Evolutionary conservation across 2,329 filamentous ascomycete genomes (phyloP).

Genomic region (Fusarium agapanthi): DNA sequence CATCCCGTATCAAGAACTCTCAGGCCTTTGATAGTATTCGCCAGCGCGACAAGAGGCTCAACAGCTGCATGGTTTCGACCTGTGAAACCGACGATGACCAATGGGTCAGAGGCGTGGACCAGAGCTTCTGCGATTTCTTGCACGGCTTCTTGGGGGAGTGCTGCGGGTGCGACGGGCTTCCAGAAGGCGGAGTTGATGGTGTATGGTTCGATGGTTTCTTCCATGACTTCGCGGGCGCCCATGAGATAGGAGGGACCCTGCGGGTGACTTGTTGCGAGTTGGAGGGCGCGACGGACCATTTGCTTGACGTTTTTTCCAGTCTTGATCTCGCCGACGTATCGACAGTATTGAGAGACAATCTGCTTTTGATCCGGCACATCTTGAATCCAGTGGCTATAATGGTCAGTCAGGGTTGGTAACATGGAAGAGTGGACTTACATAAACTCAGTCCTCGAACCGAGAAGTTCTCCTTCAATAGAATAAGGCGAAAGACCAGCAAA

Average conservation of each 20-base stretch:
- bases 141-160: background rate
- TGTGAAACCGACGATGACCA: slow-evolving; percentile 17
- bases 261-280: slow-evolving; percentile 37
- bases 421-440: background rate
- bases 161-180: background rate
- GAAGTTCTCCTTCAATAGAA: slow-evolving; percentile 48
- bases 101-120: background rate
- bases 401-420: accelerated
- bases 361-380: slow-evolving; percentile 25
- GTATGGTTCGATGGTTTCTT: slow-evolving; percentile 29
- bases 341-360: slow-evolving; percentile 19
- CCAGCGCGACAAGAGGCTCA: background rate
- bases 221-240: slow-evolving; percentile 39
- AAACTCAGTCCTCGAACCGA: slow-evolving; percentile 15
- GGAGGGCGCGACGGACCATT: slow-evolving; percentile 26
- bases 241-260: slow-evolving; percentile 41
- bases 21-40: background rate
- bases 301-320: slow-evolving; percentile 10
- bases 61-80: slow-evolving; percentile 12
- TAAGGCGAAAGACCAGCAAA: slow-evolving; percentile 55
- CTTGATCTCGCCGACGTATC: slow-evolving; percentile 17
- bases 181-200: background rate
- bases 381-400: slow-evolving; percentile 24
- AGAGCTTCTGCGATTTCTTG: slow-evolving; percentile 1
- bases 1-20: slow-evolving; percentile 20